A percentile compares a stretch with the other conserved stretches of the same genome.
Evolutionary conservation across 148 eudicot genomes (phyloP).

Genomic region (Fagopyrum esculentum): DNA sequence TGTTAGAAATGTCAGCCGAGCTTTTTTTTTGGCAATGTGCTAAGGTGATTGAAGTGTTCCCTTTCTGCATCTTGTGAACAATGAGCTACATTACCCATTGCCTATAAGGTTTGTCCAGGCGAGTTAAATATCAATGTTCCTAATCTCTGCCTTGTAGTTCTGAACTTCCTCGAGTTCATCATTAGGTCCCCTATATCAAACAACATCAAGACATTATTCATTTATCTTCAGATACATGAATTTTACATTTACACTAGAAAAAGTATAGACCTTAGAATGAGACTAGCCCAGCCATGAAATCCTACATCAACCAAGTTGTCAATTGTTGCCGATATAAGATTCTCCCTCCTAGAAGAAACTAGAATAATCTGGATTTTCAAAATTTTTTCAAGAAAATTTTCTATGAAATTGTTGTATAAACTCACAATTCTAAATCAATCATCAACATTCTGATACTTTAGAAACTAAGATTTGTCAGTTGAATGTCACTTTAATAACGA

Average conservation of each 20-base stretch:
- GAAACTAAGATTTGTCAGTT: no score
- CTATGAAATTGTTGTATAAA: no score
- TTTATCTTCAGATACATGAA: not conserved
- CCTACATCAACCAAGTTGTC: conserved; percentile 41
- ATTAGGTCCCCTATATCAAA: conserved; percentile 16
- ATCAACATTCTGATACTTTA: no score
- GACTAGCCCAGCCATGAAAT: conserved; percentile 37
- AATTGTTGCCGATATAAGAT: conserved; percentile 35
- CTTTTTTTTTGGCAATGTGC: not conserved
- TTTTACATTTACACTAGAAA: not conserved
- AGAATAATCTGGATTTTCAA: conserved; percentile 22
- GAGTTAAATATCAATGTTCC: conserved; percentile 16
- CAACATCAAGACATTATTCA: not conserved
- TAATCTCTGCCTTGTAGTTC: conserved; percentile 28
- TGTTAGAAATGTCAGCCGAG: not conserved
- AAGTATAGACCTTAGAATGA: conserved; percentile 27
- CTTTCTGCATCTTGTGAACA: not conserved
- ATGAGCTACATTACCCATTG: not conserved
- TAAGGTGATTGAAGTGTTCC: not conserved
- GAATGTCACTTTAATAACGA: no score
- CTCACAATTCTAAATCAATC: no score
- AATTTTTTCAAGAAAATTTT: no score
- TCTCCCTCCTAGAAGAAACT: conserved; percentile 40
- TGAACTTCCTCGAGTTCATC: conserved; percentile 22
- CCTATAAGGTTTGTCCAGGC: conserved; percentile 3